Evolutionary conservation across 805 yeast genomes (phyloP), one percentile per base, ranked within the genome.

Genomic region (Wickerhamiella slavikovae): DNA sequence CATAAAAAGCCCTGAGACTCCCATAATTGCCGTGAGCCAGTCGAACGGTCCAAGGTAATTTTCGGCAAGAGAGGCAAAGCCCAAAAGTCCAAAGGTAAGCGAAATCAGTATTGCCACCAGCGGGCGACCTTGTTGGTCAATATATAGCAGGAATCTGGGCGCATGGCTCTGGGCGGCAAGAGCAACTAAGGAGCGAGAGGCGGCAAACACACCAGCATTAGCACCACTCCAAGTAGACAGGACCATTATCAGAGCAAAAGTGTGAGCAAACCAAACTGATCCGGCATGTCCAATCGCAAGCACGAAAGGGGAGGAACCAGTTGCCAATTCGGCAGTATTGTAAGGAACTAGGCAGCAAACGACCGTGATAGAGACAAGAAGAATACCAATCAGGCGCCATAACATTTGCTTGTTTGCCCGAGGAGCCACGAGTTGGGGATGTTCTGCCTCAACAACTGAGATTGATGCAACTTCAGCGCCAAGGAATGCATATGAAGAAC

Each of bases 91-190:
- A 41, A 71, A 57, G 22, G 45, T 8, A 13, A 55, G 45, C 17
- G 66, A 54, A 18, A 57, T 32, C 2, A 43, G 38, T 42, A 76
- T 68, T 13, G 80, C 85, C 29, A 64, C 67, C 31, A 75, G 47
- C n/a, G 93, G 93, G 45, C 92, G 65, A 33, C 93, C 93, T 31
- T 55, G 58, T 38, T 73, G 62, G 49, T 79, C 92, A 35, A 78
- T 67, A 52, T 73, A 73, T 21, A 71, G 69, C 31, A 72, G 61
- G 19, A 60, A 42, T 32, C 53, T 52, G 22, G 82, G 83, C 13
- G 72, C 71, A 41, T 62, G 61, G 13, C 73, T 69, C 48, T 68
- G 71, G 25, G 66, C 68, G 7, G 78, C 72, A 52, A 73, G 58
- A 5, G 77, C 63, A 3, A 72, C 69, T 36, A 72, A 52, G 7